phyloP scores from a whole-genome alignment of 306 rosid genomes.

The Inga oerstediana region DNA sequence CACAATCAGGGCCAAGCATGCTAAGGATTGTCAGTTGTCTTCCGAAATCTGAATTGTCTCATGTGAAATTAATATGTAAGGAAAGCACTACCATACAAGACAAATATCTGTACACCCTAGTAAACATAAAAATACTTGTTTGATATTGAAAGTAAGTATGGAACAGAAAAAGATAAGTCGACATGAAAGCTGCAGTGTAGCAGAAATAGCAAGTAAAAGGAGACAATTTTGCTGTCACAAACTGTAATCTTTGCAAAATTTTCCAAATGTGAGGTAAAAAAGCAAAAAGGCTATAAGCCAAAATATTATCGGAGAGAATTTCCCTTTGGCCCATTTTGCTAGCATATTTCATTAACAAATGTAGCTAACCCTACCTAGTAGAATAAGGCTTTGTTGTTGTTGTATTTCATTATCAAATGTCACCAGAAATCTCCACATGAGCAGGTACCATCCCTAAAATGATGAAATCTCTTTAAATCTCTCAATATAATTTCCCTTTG shows the following conservation, averaged over 20 bases:
- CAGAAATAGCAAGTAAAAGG: neutral
- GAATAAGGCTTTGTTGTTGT: too few species aligned
- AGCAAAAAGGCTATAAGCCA: neutral
- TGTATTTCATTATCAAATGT: neutral
- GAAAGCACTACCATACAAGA: neutral
- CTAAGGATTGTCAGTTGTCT: neutral
- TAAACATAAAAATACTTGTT: slow-evolving; percentile 21
- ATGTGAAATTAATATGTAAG: too few species aligned
- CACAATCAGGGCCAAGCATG: slow-evolving; percentile 32
- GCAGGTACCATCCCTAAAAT: slow-evolving; percentile 12
- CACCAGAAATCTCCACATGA: slow-evolving; percentile 17
- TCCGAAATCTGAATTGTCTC: too few species aligned
- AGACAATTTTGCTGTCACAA: too few species aligned
- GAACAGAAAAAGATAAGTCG: neutral
- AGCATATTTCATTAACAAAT: neutral
- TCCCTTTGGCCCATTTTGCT: neutral
- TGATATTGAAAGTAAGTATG: neutral
- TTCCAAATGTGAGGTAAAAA: neutral
- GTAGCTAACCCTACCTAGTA: too few species aligned
- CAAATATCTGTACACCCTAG: neutral
- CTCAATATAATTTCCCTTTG: slow-evolving; percentile 6
- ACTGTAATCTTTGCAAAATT: neutral
- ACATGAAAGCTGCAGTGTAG: neutral
- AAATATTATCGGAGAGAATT: neutral
- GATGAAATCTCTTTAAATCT: slow-evolving; percentile 20